Evolutionary conservation across 495 filamentous ascomycete genomes (phyloP).

Genomic region (Chaetomium fimeti): DNA sequence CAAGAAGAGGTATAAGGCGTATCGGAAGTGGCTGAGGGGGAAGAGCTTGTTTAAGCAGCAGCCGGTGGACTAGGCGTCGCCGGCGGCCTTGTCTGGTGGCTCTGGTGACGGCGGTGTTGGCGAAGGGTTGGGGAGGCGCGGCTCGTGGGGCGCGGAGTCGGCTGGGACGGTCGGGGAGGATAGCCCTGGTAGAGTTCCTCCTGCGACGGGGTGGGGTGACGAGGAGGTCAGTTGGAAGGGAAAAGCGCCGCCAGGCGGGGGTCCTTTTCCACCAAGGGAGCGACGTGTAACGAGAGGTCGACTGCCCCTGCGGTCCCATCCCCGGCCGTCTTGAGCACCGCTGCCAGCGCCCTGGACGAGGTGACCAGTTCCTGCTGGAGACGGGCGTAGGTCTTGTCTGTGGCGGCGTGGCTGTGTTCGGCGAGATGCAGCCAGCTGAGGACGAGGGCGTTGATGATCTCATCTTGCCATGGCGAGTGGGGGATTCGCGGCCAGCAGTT

Average conservation of each 20-base stretch:
- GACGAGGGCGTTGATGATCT: constrained; percentile 62
- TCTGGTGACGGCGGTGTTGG: not conserved
- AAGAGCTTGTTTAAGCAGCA: constrained; percentile 93
- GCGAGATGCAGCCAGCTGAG: constrained; percentile 65
- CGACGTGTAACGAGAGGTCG: constrained; percentile 33
- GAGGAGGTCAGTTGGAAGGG: constrained; percentile 8
- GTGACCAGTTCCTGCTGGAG: constrained; percentile 51
- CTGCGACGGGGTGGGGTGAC: not conserved
- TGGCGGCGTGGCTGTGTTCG: constrained; percentile 42
- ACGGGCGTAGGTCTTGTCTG: constrained; percentile 19
- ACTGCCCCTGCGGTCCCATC: constrained; percentile 8
- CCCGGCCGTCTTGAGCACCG: constrained; percentile 33
- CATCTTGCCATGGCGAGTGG: constrained; percentile 56
- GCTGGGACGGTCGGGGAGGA: constrained; percentile 14
- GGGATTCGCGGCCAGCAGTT: constrained; percentile 72
- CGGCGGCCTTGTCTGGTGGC: constrained; percentile 1
- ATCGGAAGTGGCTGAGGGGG: constrained; percentile 86
- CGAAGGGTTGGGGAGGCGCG: constrained; percentile 13
- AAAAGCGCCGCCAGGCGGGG: constrained; percentile 45
- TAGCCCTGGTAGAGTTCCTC: not conserved
- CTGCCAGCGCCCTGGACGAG: constrained; percentile 33
- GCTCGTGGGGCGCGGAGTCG: constrained; percentile 3
- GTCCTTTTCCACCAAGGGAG: constrained; percentile 45
- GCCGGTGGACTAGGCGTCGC: constrained; percentile 57
- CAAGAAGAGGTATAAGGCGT: constrained; percentile 95